Evolutionary conservation across 2,329 filamentous ascomycete genomes (phyloP).

Genomic region (Trichophyton rubrum): DNA sequence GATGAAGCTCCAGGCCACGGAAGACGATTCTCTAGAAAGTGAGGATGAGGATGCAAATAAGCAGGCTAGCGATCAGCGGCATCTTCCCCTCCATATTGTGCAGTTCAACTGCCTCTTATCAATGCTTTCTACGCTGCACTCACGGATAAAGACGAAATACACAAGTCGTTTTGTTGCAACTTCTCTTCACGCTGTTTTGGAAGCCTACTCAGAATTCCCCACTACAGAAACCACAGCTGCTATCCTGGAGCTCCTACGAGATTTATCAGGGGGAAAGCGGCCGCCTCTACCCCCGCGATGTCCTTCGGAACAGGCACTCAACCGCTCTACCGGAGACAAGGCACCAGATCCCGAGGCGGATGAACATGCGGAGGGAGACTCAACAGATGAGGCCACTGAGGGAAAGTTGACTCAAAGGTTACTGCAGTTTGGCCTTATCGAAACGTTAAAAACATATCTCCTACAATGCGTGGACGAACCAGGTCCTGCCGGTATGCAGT

Average conservation of each 20-base stretch:
- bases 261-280: slow-evolving; percentile 44
- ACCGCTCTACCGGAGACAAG: slow-evolving; percentile 20
- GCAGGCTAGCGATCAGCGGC: slow-evolving; percentile 7
- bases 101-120: slow-evolving; percentile 33
- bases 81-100: slow-evolving; percentile 19
- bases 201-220: slow-evolving; percentile 45
- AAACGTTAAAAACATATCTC: slow-evolving; percentile 50
- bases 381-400: slow-evolving; percentile 31
- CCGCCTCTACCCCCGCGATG: slow-evolving; percentile 48
- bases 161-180: slow-evolving; percentile 54
- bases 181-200: slow-evolving; percentile 48
- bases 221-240: slow-evolving; percentile 46
- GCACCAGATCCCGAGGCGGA: slow-evolving; percentile 48
- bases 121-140: slow-evolving; percentile 47
- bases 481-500: slow-evolving; percentile 30
- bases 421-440: slow-evolving; percentile 50
- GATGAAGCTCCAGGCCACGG: slow-evolving; percentile 41
- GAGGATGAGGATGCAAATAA: slow-evolving; percentile 13
- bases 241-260: slow-evolving; percentile 46
- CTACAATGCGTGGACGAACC: slow-evolving; percentile 27
- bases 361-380: slow-evolving; percentile 28
- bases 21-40: slow-evolving; percentile 22
- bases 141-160: slow-evolving; percentile 50
- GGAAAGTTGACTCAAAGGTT: slow-evolving; percentile 40
- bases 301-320: slow-evolving; percentile 37